Conservation (phyloP, 129 eudicot species). For the Deinandra increscens region DNA sequence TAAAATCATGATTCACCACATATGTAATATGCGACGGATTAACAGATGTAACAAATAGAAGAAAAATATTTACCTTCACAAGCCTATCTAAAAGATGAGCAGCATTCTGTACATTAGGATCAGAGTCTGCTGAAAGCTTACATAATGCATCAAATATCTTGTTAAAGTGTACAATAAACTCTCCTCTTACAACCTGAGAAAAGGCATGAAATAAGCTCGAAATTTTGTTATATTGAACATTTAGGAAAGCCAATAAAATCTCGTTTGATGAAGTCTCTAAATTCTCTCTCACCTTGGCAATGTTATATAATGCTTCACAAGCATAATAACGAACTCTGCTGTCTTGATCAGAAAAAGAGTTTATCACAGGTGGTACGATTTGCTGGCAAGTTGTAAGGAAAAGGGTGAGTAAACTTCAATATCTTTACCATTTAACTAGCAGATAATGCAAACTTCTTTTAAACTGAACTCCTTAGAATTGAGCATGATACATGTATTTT, state of each 20-base stretch:
- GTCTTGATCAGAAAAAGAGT: conserved; percentile 87
- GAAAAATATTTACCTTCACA: conserved; percentile 59
- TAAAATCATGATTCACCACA: conserved; percentile 12
- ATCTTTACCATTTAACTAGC: not conserved
- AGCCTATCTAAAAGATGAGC: conserved; percentile 97
- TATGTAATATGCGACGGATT: conserved; percentile 4
- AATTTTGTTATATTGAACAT: not conserved
- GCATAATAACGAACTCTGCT: conserved; percentile 98
- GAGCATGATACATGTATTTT: not conserved
- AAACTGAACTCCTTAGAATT: not conserved
- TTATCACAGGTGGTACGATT: conserved; percentile 85
- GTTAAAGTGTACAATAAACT: conserved; percentile 84
- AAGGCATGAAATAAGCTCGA: conserved; percentile 29
- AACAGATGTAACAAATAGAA: not conserved
- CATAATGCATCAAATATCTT: conserved; percentile 93
- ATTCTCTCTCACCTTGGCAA: conserved; percentile 76
- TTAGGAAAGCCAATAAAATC: not conserved
- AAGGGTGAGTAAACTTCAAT: conserved; percentile 33
- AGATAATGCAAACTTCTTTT: not conserved
- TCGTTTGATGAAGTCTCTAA: not conserved
- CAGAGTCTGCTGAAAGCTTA: conserved; percentile 96
- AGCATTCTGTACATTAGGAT: conserved; percentile 94
- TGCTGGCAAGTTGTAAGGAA: conserved; percentile 46
- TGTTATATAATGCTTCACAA: conserved; percentile 95
- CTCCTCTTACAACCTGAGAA: conserved; percentile 96